Base-by-base conservation (phyloP, 176 grass and related monocot species). In the Melocanna baccifera region DNA sequence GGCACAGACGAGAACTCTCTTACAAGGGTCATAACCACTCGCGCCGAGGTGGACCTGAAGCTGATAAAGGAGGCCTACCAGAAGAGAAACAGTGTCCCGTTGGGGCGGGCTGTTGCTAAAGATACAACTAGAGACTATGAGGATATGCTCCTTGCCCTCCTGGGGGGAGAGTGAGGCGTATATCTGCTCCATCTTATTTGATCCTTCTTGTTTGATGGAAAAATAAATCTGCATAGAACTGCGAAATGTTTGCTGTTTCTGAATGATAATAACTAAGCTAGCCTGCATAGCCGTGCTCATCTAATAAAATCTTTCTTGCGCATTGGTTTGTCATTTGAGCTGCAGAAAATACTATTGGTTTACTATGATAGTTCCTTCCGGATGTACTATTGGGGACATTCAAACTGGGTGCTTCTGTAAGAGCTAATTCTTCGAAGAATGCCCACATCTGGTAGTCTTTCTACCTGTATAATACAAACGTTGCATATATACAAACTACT, bases 101-200 rank as follows among this genome's bases (percentile, higher is more conserved):
- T 99, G 40, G 96, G 91, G 15, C 63, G 52, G 4, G 93, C 93
- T 29, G 79, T 99, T 26, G 82, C 90, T 15, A 91, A 88, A 62
- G 93, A 99, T 79, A 96, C 93, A 12, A 87, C 81, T 47, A 92
- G 93, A 74, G 89, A 96, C 71, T 96, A 99, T 10, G 88, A 94
- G 76, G 85, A 79, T 7, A 91, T 99, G 3, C 86, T 99, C 12
- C 86, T 92, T 22, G 88, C 96, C 30, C 85, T 99, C 15, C 30
- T 99, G 39, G 96, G 93, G 20, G 85, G 87, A 20, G 89, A 88
- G 83, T 80, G 80, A 89, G 48, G 47, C 52, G 46, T 67, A 25
- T 67, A 23, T 40, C 73, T 45, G 16, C 52, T 42, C 28, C 57
- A 7, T 42, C 81, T 41, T 12, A 11, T 65, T 5, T 58, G 28